phyloP scores from a whole-genome alignment of 345 rosid species.

The Lepidium africanum region DNA sequence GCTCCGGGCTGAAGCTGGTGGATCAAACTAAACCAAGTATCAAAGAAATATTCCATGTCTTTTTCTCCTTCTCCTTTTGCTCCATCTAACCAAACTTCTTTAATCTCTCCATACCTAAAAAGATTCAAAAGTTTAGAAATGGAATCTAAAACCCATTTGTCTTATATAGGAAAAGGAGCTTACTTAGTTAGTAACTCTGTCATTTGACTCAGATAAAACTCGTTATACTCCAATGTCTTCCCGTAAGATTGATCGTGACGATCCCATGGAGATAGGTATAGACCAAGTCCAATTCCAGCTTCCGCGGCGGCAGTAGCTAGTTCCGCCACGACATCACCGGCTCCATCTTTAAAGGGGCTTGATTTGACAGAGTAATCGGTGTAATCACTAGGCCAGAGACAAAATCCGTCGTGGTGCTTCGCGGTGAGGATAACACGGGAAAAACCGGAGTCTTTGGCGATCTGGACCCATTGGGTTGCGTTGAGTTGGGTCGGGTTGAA shows the following conservation, averaged over 20 bases:
- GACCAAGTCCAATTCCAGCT: slow-evolving; percentile 53
- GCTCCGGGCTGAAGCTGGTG: slow-evolving; percentile 73
- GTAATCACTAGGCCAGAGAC: slow-evolving; percentile 76
- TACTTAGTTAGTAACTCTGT: slow-evolving; percentile 76
- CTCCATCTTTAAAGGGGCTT: slow-evolving; percentile 54
- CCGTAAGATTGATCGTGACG: slow-evolving; percentile 69
- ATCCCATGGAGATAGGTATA: slow-evolving; percentile 94
- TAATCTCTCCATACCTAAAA: slow-evolving; percentile 75
- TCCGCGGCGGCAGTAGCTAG: slow-evolving; percentile 55
- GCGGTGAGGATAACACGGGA: slow-evolving; percentile 69
- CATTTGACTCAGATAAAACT: slow-evolving; percentile 83
- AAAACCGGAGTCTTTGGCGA: slow-evolving; percentile 68
- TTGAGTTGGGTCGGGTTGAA: slow-evolving; percentile 61
- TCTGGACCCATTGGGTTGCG: slow-evolving; percentile 76
- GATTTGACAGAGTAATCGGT: slow-evolving; percentile 73
- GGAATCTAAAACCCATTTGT: neutral
- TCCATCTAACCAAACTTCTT: slow-evolving; percentile 77
- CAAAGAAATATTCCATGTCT: slow-evolving; percentile 71
- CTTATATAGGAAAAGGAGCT: neutral
- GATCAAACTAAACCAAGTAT: slow-evolving; percentile 70
- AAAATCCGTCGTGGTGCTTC: slow-evolving; percentile 97
- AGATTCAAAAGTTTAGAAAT: neutral
- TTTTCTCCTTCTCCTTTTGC: slow-evolving; percentile 75
- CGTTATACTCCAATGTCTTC: slow-evolving; percentile 74
- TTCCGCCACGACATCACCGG: slow-evolving; percentile 67